Evolutionary conservation across 768 basidiomycete genomes (phyloP), one percentile per base, ranked within the genome.

Genomic region (Macrolepiota albuminosa): DNA sequence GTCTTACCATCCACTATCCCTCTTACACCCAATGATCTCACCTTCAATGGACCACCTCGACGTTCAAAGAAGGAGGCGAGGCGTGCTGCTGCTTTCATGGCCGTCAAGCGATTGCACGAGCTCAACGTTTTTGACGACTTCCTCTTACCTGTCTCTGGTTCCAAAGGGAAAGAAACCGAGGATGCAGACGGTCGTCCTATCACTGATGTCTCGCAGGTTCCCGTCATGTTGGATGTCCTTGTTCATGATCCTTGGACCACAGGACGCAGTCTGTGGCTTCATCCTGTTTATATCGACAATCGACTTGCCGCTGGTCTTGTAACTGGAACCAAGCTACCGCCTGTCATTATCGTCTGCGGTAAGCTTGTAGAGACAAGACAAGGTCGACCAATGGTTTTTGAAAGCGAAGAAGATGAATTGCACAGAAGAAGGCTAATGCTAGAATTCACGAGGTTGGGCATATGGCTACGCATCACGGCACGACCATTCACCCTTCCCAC

Each of bases 61-160:
- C 74, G 78, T 47, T 83, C 89, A 13, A 95, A 93, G 69, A 86
- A 81, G 61, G 91, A 91, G 67, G 93, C 94, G 0, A 91, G 85
- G 65, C 86, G 93, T 7, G 88, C 89, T 3, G 92, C 84, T 11
- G 89, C 92, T 0, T 95, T 92, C 69, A 72, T 84, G 61, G 93
- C 89, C 3, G 89, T 92, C 24, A 85, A 83, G 64, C 76, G 77
- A 2, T 78, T 96, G 16, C 82, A 87, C 61, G 75, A 77, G 33
- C 73, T 91, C n/a, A 81, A 88, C 33, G 87, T 91, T 5, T 88
- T 95, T 64, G 88, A 95, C 66, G 86, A 93, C 58, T 87, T 89
- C 67, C 80, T 96, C 2, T 78, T 93, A 10, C 93, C 94, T 0
- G 75, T 81, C n/a, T 78, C 84, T 14, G 79, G 78, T 47, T 71